Base-by-base conservation (phyloP, 352 stramenopile species). In the Phytophthora pini region DNA sequence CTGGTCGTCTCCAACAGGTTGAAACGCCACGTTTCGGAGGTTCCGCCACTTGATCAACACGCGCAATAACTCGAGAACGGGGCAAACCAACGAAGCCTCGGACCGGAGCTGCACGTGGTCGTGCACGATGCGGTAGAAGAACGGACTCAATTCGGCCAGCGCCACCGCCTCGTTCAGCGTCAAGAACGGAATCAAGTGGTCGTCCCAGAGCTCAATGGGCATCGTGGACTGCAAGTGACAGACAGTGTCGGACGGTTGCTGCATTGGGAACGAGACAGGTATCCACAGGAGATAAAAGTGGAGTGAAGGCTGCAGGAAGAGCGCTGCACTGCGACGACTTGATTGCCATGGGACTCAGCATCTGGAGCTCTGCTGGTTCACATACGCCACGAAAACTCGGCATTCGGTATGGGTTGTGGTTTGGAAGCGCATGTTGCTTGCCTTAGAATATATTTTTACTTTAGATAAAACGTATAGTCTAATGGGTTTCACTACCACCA, bases 131-230 rank as follows among this genome's bases (percentile, higher is more conserved):
- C 62, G 43, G 65, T 88, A 88, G 50, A 90, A 81, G 50, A 65
- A 74, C 3, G 29, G 55, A 50, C 70, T 90, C 26, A 93, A 50
- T 31, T 87, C 76, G 8, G 84, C 74, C 17, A 89, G 53, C 20
- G 72, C 58, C 39, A 93, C 79, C 38, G 74, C 80, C 49, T 93
- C 84, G 36, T 72, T 74, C 26, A 93, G 57, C 44, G 71, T 68
- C 45, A 93, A 61, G 38, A 82, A 85, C 29, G 73, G 70, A 20
- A 86, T 66, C 41, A 90, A 45, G 24, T 87, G 67, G 1, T 34
- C 66, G 26, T 90, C 71, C 76, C 82, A 93, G 12, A 90, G 77
- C 69, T 90, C 82, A 20, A 76, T 52, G 17, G 74, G 77, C 56
- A 83, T 57, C 39, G 36, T 65, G 26, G 56, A 29, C 39, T 79